Evolutionary conservation across 805 yeast genomes (phyloP), one percentile per base, ranked within the genome.

Genomic region (Jamesozyma piceae): DNA sequence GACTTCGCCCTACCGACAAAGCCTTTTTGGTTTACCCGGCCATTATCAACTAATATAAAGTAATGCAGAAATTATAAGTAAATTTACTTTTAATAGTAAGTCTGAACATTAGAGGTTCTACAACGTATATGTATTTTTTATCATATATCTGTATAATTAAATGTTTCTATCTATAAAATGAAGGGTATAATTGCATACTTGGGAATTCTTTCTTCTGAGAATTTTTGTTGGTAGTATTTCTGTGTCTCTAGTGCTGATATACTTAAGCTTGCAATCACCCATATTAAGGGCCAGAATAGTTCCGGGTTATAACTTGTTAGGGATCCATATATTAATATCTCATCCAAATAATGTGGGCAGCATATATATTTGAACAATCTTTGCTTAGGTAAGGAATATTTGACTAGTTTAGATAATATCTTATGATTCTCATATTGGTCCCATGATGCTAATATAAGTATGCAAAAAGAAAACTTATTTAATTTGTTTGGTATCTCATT

Each of bases 321-420:
- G 1, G 72, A 53, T 0, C 64, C 37, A 50, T 83, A 83, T 2
- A 83, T 69, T 29, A 72, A 22, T 5, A 79, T 63, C 54, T 83
- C 94, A 56, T 80, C 81, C 17, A 78, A 63, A 51, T 82, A 83
- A 58, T 83, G 94, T 0, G 90, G 82, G 49, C 81, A 75, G 15
- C 77, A 65, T 2, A 73, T 66, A n/a, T 57, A 57, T 35, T 58
- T 58, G 55, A 81, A 81, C 37, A 76, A 48, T 1, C 79, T 70
- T 29, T 62, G 57, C 2, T 52, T 57, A 2, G 94, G 92, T 21
- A 70, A 51, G 1, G 75, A 67, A 56, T 81, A 81, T 54, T 81
- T 81, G 18, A 58, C 60, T 36, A 80, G 55, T 3, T 50, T 38
- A 0, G 83, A 65, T 32, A 81, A 60, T 37, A 73, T 68, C 2